Base-by-base conservation (phyloP, 495 filamentous ascomycete genomes). In the Lepidopterella palustris region DNA sequence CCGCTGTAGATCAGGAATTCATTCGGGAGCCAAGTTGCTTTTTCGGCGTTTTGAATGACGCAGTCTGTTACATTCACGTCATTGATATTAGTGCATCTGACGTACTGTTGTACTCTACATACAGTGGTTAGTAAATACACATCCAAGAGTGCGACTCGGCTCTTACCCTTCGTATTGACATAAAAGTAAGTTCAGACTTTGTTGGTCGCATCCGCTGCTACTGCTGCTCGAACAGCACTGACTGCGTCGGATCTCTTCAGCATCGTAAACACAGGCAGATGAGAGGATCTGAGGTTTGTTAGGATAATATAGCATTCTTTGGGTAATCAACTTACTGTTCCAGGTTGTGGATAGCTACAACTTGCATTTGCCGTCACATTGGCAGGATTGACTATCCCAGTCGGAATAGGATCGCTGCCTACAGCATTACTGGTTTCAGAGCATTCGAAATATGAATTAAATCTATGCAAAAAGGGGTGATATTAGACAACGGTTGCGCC, bases 121-220 rank as follows among this genome's bases (percentile, higher is more conserved):
- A 25, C 18, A 15, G 13, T 25, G 20, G 20, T 50, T 25, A 50
- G 47, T 13, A 2, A 9, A 18, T n/a, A 28, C 21, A 20, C 18
- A 42, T 3, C 13, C 13, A 42, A 47, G 18, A 24, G 42, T 47
- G 40, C 42, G 3, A 1, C 11, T n/a, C 26, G 28, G 18, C 13
- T 39, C 28, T 53, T 52, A 59, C 57, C 45, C 57, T 40, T 59
- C 25, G 18, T 40, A 56, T 24, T 56, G 29, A 39, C 47, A 50
- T 9, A 27, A 25, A 5, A 50, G 47, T 15, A 50, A 24, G 23
- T 50, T 50, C 9, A 50, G 15, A 24, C 47, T 50, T 25, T 50
- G 21, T 27, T 50, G 20, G 21, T 24, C 21, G n/a, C 47, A 50
- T 13, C 25, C 47, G 20, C 47, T 27, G 21, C 47, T 25, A 6